Conservation (phyloP, 31 red algal species). For the Porphyra umbilicalis region DNA sequence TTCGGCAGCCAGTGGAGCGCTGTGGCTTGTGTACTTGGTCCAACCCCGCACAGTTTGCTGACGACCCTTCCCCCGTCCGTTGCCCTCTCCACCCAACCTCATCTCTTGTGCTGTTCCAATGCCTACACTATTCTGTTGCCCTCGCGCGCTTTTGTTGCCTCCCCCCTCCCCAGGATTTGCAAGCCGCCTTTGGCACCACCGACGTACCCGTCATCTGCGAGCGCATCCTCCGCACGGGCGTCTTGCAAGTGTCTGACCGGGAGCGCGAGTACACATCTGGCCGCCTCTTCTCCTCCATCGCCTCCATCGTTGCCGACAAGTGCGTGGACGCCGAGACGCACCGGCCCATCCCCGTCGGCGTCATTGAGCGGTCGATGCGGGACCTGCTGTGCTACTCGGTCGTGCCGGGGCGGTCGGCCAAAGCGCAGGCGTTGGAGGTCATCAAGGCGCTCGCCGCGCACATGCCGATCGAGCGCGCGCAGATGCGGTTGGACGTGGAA, state of each 20-base stretch:
- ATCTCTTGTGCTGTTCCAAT: background rate
- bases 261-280: conserved; percentile 76
- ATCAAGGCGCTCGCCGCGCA: conserved; percentile 72
- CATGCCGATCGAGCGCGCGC: conserved; percentile 72
- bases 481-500: conserved; percentile 61
- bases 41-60: too few relatives aligned
- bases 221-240: conserved; percentile 76
- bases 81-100: background rate
- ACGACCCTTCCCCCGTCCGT: too few relatives aligned
- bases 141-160: too few relatives aligned
- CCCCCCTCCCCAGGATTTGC: conserved; percentile 26
- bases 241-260: conserved; percentile 83
- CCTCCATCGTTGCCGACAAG: conserved; percentile 70
- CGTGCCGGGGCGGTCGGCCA: conserved; percentile 73
- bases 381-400: conserved; percentile 84
- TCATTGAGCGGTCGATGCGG: conserved; percentile 78
- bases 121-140: too few relatives aligned
- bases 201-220: conserved; percentile 46
- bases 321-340: conserved; percentile 81
- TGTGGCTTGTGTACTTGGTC: too few relatives aligned
- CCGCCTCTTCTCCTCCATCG: conserved; percentile 82
- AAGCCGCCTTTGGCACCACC: conserved; percentile 78
- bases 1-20: too few relatives aligned
- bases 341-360: conserved; percentile 71
- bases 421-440: conserved; percentile 86